Evolutionary conservation across 129 eudicot species (phyloP), one percentile per base, ranked within the genome.

Genomic region (Artemisia argyi): DNA sequence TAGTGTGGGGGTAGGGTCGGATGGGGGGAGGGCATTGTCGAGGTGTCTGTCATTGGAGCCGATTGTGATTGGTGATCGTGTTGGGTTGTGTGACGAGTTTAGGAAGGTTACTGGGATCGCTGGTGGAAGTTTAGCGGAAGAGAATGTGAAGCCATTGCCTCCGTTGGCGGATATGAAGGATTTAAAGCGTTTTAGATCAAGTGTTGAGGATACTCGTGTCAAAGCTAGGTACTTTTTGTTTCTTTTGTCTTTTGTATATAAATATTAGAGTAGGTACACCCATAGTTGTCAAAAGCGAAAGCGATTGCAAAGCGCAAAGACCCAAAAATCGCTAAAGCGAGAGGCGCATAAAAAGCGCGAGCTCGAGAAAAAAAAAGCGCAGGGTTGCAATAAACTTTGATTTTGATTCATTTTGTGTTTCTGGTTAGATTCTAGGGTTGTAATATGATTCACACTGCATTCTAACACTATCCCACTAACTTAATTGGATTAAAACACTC

Each of bases 11-110:
- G 10, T 39, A 14, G 52, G 56, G 35, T 75, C 67, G 0, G 87
- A 71, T 16, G 91, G 84, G 53, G 63, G 78, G 32, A 75, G 83
- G 58, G 66, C 81, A 1, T 72, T 88, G 68, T 73, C 92, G 11
- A 85, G 86, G 80, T 83, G 80, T 80, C 61, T 91, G 62, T 61
- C 73, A 53, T 58, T 91, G 79, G 97, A 91, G 59, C 92, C 92
- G 3, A 77, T 91, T 71, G 50, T 55, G 59, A 78, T 86, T 54
- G 77, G 81, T 56, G 85, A 88, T 73, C 83, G 65, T 55, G 52
- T 74, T 68, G 19, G 75, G 1, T 81, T 85, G 50, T 16, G 78
- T 49, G 83, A 78, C 68, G 97, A 91, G 51, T 74, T 86, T 28
- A 85, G 79, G 76, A 86, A 90, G 85, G 84, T 79, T 73, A 64